Evolutionary conservation across 805 yeast genomes (phyloP), one percentile per base, ranked within the genome.

Genomic region (Starmerella davenportii): DNA sequence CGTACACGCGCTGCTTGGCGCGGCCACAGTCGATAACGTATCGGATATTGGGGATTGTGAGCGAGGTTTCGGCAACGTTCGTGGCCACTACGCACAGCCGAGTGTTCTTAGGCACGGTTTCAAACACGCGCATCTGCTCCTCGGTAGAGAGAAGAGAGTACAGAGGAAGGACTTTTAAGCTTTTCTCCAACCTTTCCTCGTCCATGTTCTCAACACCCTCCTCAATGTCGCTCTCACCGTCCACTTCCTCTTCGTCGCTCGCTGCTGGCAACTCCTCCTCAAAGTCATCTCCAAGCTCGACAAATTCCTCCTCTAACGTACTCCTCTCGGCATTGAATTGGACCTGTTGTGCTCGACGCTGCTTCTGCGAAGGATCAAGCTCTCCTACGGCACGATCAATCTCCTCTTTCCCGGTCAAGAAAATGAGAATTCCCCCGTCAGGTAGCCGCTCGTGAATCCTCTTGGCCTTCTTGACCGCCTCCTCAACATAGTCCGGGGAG

Each of bases 1-100:
- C 78, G 52, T 64, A 82, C 44, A 72, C 73, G 38, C 95, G 68
- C 54, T 87, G 95, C 52, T 90, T 90, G 0, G 93, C 69, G 45
- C 96, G 70, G 19, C 99, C 99, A 59, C 92, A 72, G 57, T 90
- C 99, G 35, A 90, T 80, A 27, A 90, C 98, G 53, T 90, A 90
- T 41, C 92, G 65, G 29, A 92, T 79, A 8, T 93, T 92, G 0
- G 98, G 98, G 49, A 90, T 90, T 0, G 99, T 90, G 54, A 90
- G 67, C 1, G 95, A 84, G 0, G 99, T 90, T 57, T 90, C 99
- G 0, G 99, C 99, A 41, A 90, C 93, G 54, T 90, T 90, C 1
- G 99, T 90, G 4, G 99, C 94, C 24, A 90, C 81, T 30, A 90
- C 78, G 63, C 95, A 84, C 8, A 90, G 57, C 51, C 99, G 67